phyloP scores from a whole-genome alignment of 192 early-diverging fungal species.

The Coemansia sp. region DNA sequence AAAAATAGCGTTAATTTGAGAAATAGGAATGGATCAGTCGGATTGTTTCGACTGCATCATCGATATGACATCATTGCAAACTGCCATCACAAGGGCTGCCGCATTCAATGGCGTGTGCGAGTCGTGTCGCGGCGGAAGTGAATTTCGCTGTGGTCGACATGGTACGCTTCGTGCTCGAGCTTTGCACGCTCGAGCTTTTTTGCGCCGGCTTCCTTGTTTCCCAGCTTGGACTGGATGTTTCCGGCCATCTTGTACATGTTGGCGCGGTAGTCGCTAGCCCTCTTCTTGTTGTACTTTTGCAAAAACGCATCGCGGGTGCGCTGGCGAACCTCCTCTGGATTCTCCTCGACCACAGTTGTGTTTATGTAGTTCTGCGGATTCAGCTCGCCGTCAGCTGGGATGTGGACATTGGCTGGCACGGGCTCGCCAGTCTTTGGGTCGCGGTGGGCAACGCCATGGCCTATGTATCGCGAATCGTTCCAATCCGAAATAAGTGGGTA shows the following conservation, averaged over 20 bases:
- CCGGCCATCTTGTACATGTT: conserved; percentile 33
- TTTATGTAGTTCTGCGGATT: conserved; percentile 52
- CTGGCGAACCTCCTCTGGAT: conserved; percentile 38
- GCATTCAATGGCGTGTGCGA: not conserved
- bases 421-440: conserved; percentile 53
- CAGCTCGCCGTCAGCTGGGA: conserved; percentile 44
- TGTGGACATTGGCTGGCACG: conserved; percentile 36
- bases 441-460: conserved; percentile 51
- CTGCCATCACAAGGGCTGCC: too few relatives aligned
- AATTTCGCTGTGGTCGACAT: conserved; percentile 49
- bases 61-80: too few relatives aligned
- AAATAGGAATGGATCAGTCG: too few relatives aligned
- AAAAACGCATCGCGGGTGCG: conserved; percentile 35
- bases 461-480: conserved; percentile 48
- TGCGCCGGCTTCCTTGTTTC: conserved; percentile 19
- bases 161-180: conserved; percentile 45
- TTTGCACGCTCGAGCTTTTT: conserved; percentile 36
- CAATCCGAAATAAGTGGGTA: conserved; percentile 45
- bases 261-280: conserved; percentile 44
- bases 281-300: conserved; percentile 34
- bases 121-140: conserved; percentile 35
- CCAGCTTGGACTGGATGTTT: conserved; percentile 30
- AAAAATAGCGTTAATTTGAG: not conserved
- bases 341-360: conserved; percentile 20
- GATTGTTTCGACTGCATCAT: too few relatives aligned